phyloP scores from a whole-genome alignment of 257 asterid genomes.

The Phtheirospermum japonicum region DNA sequence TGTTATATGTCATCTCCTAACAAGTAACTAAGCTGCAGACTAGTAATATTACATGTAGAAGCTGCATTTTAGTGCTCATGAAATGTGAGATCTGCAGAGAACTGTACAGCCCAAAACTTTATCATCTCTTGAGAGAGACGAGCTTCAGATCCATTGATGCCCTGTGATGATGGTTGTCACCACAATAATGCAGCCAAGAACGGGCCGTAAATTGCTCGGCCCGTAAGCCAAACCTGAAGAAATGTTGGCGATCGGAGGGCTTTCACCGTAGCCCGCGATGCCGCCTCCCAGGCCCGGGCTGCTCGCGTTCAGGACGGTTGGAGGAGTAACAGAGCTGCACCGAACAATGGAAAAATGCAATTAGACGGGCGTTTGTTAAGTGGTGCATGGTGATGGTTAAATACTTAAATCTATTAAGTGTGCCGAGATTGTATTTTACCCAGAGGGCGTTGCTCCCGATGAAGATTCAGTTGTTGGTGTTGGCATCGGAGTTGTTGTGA shows the following conservation, averaged over 20 bases:
- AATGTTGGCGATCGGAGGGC: slow-evolving; percentile 37
- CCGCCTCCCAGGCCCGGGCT: slow-evolving; percentile 53
- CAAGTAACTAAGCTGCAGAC: not conserved
- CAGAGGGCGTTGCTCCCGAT: slow-evolving; percentile 46
- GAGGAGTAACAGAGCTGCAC: slow-evolving; percentile 55
- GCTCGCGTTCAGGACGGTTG: slow-evolving; percentile 38
- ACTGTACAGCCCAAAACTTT: slow-evolving; percentile 43
- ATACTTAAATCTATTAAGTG: not conserved
- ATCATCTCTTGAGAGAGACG: slow-evolving; percentile 17
- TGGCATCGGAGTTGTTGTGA: slow-evolving; percentile 34
- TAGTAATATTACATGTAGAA: slow-evolving; percentile 4
- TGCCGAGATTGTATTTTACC: slow-evolving; percentile 34
- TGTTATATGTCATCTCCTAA: not conserved
- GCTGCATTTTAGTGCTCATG: slow-evolving; percentile 8
- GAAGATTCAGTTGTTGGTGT: slow-evolving; percentile 51
- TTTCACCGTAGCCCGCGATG: slow-evolving; percentile 45
- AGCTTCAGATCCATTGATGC: slow-evolving; percentile 26
- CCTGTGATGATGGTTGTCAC: slow-evolving; percentile 37
- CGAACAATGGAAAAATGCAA: slow-evolving; percentile 9
- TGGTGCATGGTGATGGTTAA: not conserved
- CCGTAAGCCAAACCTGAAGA: slow-evolving; percentile 38
- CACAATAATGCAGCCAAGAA: slow-evolving; percentile 38
- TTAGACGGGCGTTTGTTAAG: not conserved
- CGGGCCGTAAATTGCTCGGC: slow-evolving; percentile 42
- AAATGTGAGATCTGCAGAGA: slow-evolving; percentile 26